These are phyloP conservation scores for Eucommia ulmoides DNA, from an alignment of 257 asterid genomes.

Conservation along the genomic window DNA sequence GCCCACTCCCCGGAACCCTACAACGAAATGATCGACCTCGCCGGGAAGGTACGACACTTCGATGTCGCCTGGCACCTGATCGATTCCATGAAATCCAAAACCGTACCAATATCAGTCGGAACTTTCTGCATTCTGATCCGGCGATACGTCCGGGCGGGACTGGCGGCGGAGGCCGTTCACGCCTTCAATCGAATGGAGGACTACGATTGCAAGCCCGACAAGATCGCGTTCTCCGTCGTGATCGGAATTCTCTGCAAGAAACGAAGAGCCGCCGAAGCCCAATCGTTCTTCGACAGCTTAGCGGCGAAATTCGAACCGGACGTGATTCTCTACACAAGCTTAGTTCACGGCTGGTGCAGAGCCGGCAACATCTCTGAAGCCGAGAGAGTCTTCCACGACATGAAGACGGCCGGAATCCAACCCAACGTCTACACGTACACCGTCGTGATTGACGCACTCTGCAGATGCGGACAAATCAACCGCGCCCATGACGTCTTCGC, in stretches of 20 bases:
- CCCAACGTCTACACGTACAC: constrained; percentile 68
- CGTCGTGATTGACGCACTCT: constrained; percentile 80
- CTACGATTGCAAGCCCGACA: constrained; percentile 57
- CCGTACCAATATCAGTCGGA: constrained; percentile 28
- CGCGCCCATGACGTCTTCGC: constrained; percentile 90
- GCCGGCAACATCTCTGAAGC: constrained; percentile 63
- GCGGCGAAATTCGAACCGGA: constrained; percentile 63
- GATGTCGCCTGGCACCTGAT: constrained; percentile 73
- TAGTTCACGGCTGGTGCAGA: constrained; percentile 85
- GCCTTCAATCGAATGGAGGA: constrained; percentile 78
- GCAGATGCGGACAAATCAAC: constrained; percentile 72
- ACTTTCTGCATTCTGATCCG: constrained; percentile 63
- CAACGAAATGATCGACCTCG: constrained; percentile 61
- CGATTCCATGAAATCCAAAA: constrained; percentile 39
- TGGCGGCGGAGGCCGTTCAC: constrained; percentile 70
- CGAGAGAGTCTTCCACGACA: constrained; percentile 57
- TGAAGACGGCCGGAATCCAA: constrained; percentile 51
- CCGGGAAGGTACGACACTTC: constrained; percentile 73
- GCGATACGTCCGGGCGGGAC: constrained; percentile 70
- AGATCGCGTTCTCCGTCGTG: constrained; percentile 46
- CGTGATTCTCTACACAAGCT: constrained; percentile 70
- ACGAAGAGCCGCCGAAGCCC: constrained; percentile 68
- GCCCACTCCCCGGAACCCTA: constrained; percentile 18
- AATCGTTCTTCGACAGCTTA: constrained; percentile 64
- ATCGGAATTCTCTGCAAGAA: constrained; percentile 56